Base-by-base conservation (phyloP, 495 filamentous ascomycete species). In the Neurospora intermedia region DNA sequence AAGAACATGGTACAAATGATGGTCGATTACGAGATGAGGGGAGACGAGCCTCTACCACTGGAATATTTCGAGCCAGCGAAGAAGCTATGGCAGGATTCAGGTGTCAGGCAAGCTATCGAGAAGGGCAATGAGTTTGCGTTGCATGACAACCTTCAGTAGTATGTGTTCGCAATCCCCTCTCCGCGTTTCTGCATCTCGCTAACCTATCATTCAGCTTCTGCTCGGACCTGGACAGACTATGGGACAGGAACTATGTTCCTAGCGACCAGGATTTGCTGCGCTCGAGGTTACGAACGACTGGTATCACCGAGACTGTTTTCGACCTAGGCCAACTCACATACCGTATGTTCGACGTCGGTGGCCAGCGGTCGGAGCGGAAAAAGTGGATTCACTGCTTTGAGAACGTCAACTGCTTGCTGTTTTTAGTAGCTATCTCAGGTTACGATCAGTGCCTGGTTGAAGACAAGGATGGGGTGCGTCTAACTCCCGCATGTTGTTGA, bases 341-440 rank as follows among this genome's bases (percentile, higher is more conserved):
- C 82, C 90, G 94, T 70, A 99, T 99, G 96, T 98, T 98, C 84
- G 96, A 99, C 78, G 96, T 99, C 73, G 96, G 96, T 77, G 96
- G 96, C 70, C 96, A 99, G 82, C 86, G 96, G 76, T 98, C 96
- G 31, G 96, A 99, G 77, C 91, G 96, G 70, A 99, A 99, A 88
- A 99, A 99, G 83, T 99, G 96, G 96, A 98, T 99, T 76, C 96
- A 99, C 80, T 98, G 96, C 83, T 99, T 99, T 81, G 96, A 99
- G 79, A 97, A 97, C 77, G 96, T 99, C 74, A 94, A 93, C 72
- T 92, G 91, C 79, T 85, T 99, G 45, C 86, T 99, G 66, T 99
- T 99, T 83, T 88, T 99, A 78, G 96, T 97, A 69, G 96, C 96
- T 43, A 91, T 99, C 75, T 97, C 94, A 73, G 96, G 95, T 45